Evolutionary conservation across 331 rosid genomes (phyloP).

Genomic region (Quercus tomentella): DNA sequence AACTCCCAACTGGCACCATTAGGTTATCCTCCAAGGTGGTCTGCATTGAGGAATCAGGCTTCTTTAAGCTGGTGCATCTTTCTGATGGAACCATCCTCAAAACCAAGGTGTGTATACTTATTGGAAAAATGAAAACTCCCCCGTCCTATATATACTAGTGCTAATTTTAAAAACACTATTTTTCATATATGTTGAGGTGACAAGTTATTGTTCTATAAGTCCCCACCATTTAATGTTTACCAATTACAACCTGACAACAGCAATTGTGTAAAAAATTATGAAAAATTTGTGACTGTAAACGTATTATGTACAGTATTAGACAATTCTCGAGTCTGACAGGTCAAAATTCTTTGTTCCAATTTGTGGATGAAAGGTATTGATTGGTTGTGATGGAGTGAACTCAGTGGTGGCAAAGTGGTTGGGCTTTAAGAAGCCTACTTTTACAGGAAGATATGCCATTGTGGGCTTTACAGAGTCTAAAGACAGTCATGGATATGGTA

Average conservation of each 20-base stretch:
- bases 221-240: too few relatives aligned
- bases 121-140: neutral
- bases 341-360: neutral
- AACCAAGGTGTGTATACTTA: slow-evolving; percentile 36
- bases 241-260: fast-evolving
- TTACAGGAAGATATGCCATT: slow-evolving; percentile 44
- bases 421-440: slow-evolving; percentile 45
- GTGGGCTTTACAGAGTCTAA: slow-evolving; percentile 32
- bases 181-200: too few relatives aligned
- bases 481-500: slow-evolving; percentile 36
- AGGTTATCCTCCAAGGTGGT: slow-evolving; percentile 62
- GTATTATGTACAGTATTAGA: too few relatives aligned
- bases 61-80: slow-evolving; percentile 51
- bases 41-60: slow-evolving; percentile 52
- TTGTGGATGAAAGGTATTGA: slow-evolving; percentile 41
- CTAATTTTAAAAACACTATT: too few relatives aligned
- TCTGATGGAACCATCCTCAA: slow-evolving; percentile 52
- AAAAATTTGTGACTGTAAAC: too few relatives aligned
- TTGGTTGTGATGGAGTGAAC: slow-evolving; percentile 82
- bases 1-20: slow-evolving; percentile 61
- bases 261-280: too few relatives aligned
- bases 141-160: too few relatives aligned
- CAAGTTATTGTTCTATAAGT: too few relatives aligned
- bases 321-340: too few relatives aligned
- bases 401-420: slow-evolving; percentile 62